Evolutionary conservation across 345 rosid species (phyloP).

Genomic region (Noccaea bulbosa): DNA sequence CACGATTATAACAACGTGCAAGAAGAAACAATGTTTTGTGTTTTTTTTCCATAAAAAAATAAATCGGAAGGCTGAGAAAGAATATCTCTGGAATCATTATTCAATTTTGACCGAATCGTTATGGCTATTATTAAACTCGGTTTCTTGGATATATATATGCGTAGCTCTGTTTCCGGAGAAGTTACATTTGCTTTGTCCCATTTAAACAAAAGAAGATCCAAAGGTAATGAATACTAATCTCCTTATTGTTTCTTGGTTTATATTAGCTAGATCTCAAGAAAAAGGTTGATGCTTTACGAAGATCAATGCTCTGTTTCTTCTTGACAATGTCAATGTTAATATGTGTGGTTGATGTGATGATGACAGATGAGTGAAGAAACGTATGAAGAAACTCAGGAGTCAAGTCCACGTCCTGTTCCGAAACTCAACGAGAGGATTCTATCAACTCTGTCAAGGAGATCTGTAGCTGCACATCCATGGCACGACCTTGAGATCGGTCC

Average conservation of each 20-base stretch:
- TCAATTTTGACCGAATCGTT: conserved; percentile 38
- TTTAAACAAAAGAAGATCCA: conserved; percentile 7
- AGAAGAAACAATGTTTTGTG: conserved; percentile 15
- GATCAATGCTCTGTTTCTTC: conserved; percentile 10
- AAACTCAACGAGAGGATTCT: conserved; percentile 89
- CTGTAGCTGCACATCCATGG: conserved; percentile 99
- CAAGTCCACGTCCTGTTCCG: conserved; percentile 50
- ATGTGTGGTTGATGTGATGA: not conserved
- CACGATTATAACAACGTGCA: conserved; percentile 45
- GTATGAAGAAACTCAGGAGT: conserved; percentile 40
- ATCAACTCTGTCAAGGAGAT: conserved; percentile 88
- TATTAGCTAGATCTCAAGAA: not conserved
- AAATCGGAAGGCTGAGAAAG: conserved; percentile 43
- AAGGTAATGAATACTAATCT: conserved; percentile 35
- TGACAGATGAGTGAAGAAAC: conserved; percentile 55
- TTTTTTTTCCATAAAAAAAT: not conserved
- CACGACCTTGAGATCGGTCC: conserved; percentile 99
- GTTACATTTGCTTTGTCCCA: conserved; percentile 26
- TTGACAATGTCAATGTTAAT: not conserved
- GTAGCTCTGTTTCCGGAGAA: conserved; percentile 30
- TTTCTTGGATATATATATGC: conserved; percentile 14
- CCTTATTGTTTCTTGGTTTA: conserved; percentile 11
- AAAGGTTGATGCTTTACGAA: not conserved
- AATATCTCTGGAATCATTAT: conserved; percentile 37
- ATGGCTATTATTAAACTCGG: conserved; percentile 40